Percentiles rank a stretch among this genome's conserved stretches.
These are phyloP conservation scores for Meyerozyma smithsonii DNA, from an alignment of 1,139 yeast genomes.

Conservation along the genomic window DNA sequence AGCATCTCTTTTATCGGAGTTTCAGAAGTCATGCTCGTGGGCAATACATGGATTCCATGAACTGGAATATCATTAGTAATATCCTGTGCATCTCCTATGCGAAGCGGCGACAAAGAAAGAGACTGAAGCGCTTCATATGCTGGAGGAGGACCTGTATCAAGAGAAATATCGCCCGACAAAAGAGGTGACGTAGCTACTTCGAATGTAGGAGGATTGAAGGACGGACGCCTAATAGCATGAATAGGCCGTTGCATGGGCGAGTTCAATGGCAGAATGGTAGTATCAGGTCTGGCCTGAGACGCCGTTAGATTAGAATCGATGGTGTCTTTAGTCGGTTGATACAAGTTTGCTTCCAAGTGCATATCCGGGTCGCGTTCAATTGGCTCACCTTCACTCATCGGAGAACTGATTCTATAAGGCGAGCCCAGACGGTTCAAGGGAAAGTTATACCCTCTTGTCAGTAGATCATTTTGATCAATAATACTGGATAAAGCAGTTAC, in stretches of 20 bases:
- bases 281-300: constrained; percentile 50
- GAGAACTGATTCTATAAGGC: constrained; percentile 28
- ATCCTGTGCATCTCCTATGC: constrained; percentile 14
- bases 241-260: constrained; percentile 34
- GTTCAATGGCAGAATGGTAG: constrained; percentile 31
- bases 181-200: constrained; percentile 30
- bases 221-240: constrained; percentile 32
- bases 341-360: constrained; percentile 57
- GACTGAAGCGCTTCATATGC: constrained; percentile 27
- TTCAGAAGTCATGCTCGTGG: constrained; percentile 10
- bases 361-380: constrained; percentile 38
- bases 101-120: constrained; percentile 28
- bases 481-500: constrained; percentile 36
- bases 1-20: constrained; percentile 20
- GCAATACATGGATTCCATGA: constrained; percentile 6
- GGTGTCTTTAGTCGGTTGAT: constrained; percentile 45
- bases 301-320: constrained; percentile 37
- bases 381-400: constrained; percentile 30
- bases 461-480: constrained; percentile 14
- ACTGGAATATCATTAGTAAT: not conserved
- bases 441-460: constrained; percentile 4
- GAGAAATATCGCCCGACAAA: constrained; percentile 10
- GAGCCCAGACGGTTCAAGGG: not conserved
- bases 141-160: constrained; percentile 32
- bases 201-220: constrained; percentile 41